phyloP scores from a whole-genome alignment of 2,329 filamentous ascomycete species.

The Chaetoscypha palmicola region DNA sequence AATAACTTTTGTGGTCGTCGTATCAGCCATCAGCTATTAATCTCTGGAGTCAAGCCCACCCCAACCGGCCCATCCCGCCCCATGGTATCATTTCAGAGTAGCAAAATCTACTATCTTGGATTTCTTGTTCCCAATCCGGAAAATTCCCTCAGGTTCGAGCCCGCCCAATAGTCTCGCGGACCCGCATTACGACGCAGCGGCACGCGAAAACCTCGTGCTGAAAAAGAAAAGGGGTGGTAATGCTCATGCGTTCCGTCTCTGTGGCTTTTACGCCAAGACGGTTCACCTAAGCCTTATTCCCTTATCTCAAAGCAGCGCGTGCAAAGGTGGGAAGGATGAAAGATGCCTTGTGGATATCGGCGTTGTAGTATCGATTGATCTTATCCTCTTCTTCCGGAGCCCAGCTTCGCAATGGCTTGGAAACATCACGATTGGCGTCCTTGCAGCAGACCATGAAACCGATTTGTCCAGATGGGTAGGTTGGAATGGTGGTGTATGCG shows the following conservation, averaged over 20 bases:
- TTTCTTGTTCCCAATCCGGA: not conserved
- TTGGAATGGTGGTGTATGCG: constrained; percentile 98
- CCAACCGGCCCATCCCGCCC: not conserved
- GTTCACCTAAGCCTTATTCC: too few species aligned
- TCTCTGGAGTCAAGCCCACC: not conserved
- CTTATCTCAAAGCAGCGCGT: constrained; percentile 61
- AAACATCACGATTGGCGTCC: constrained; percentile 77
- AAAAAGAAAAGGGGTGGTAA: too few species aligned
- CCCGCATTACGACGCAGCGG: not conserved
- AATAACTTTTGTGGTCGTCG: not conserved
- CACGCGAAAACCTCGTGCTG: too few species aligned
- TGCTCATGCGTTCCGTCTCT: too few species aligned
- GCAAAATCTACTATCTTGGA: not conserved
- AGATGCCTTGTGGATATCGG: constrained; percentile 89
- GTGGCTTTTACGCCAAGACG: too few species aligned
- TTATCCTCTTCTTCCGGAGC: constrained; percentile 82
- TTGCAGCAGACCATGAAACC: constrained; percentile 99
- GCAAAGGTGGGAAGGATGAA: constrained; percentile 94
- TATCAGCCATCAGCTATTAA: not conserved
- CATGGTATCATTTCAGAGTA: not conserved
- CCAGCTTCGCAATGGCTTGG: constrained; percentile 77
- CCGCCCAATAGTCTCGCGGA: too few species aligned
- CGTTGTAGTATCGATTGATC: constrained; percentile 94
- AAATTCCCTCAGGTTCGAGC: too few species aligned
- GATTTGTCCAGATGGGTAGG: constrained; percentile 97